These are phyloP conservation scores for Aspergillus neoniger DNA, from an alignment of 2,329 filamentous ascomycete genomes.

Conservation along the genomic window DNA sequence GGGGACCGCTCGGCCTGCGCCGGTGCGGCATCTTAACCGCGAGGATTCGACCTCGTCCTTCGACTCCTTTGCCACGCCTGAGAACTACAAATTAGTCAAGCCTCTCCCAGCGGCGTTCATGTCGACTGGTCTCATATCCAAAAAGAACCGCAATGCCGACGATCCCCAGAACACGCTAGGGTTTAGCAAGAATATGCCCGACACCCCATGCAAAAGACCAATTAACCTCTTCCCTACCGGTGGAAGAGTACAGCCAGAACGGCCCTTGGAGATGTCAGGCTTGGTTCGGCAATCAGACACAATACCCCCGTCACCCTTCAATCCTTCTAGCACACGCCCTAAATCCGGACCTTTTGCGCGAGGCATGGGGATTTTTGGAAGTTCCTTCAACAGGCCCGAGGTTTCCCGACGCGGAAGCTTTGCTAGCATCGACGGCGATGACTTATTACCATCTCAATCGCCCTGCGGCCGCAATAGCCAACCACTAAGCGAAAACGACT, in stretches of 20 bases:
- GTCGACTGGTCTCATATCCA: conserved; percentile 92
- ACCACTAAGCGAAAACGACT: conserved; percentile 64
- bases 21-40: conserved; percentile 46
- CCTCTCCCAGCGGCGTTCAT: conserved; percentile 83
- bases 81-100: conserved; percentile 73
- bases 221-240: conserved; percentile 65
- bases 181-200: conserved; percentile 72
- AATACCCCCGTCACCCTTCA: conserved; percentile 79
- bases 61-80: conserved; percentile 69
- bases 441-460: conserved; percentile 61
- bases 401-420: conserved; percentile 67
- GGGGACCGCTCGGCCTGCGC: conserved; percentile 58
- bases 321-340: conserved; percentile 61
- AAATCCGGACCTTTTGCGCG: conserved; percentile 69
- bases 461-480: conserved; percentile 60
- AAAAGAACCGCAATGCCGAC: conserved; percentile 83
- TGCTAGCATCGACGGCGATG: conserved; percentile 77
- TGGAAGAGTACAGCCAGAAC: conserved; percentile 59
- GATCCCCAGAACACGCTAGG: conserved; percentile 56
- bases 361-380: conserved; percentile 64
- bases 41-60: conserved; percentile 52
- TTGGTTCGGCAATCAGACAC: conserved; percentile 73
- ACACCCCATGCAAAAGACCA: conserved; percentile 93
- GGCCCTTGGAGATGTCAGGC: conserved; percentile 61
- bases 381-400: conserved; percentile 51